Evolutionary conservation across 2,329 filamentous ascomycete genomes (phyloP), one percentile per base, ranked within the genome.

Genomic region (Gnomoniopsis sp.): DNA sequence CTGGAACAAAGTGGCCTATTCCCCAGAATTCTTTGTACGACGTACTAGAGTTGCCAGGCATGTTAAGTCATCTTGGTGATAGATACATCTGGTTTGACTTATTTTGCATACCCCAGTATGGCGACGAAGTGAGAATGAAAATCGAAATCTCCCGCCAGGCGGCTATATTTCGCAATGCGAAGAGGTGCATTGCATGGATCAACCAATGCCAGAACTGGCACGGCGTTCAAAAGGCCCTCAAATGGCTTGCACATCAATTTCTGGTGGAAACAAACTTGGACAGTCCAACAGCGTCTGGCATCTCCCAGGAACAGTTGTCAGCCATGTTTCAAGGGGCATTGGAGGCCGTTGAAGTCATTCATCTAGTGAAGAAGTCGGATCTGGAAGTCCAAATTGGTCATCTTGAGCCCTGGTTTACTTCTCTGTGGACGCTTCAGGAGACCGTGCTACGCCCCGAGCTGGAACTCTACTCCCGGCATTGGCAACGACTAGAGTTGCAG

Each of bases 81-180:
- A 36, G 50, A 26, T 53, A 53, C 22, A 17, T 53, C 21, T 53
- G 50, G 50, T 53, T 53, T 23, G 50, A 53, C 14, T 36, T 53
- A 14, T 53, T 53, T 26, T 53, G 50, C 15, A 53, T 53, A 11
- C 50, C 50, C 3, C 50, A 53, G 50, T 26, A 14, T 36, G 11
- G 34, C 11, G 50, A 23, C n/a, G 34, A 53, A 30, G 17, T 38
- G 33, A 52, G 49, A 34, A n/a, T 22, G 34, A 34, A 12, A 21
- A 41, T 52, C n/a, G 50, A 53, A 22, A 53, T 53, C 12, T 43
- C 50, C 21, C 36, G 21, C n/a, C 50, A 53, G n/a, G n/a, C 50
- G 6, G 33, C 50, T 15, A 53, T 44, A 26, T 53, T 53, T 33
- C n/a, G 50, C 15, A 36, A 53, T 12, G 15, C 19, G 21, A 44